A percentile compares a stretch with the other conserved stretches of the same genome.
phyloP scores from a whole-genome alignment of 1,284 basidiomycete genomes.

The Kwoniella shivajii region DNA sequence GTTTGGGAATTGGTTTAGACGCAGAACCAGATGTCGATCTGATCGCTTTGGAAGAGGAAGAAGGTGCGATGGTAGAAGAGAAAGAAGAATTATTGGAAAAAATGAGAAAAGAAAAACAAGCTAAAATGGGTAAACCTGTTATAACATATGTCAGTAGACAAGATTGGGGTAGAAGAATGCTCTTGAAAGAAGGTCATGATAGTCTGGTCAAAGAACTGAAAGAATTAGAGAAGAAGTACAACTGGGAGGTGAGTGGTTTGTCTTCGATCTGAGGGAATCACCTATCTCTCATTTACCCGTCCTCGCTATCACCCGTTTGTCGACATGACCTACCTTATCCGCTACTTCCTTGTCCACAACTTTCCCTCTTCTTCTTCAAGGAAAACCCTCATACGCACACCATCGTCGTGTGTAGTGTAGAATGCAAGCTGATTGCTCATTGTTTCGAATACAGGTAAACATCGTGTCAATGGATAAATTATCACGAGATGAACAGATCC shows the following conservation, averaged over 20 bases:
- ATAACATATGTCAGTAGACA: constrained; percentile 87
- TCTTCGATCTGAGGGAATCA: not conserved
- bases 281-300: not conserved
- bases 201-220: constrained; percentile 56
- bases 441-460: constrained; percentile 60
- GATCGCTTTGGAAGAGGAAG: constrained; percentile 36
- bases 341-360: no score
- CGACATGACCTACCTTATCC: no score
- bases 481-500: constrained; percentile 73
- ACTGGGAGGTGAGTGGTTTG: constrained; percentile 63
- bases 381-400: no score
- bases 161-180: constrained; percentile 73
- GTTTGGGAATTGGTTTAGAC: constrained; percentile 27
- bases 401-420: no score
- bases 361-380: no score
- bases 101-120: constrained; percentile 22
- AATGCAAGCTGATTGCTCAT: no score
- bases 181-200: constrained; percentile 53
- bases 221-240: constrained; percentile 67
- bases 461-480: constrained; percentile 80
- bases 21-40: constrained; percentile 26
- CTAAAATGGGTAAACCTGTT: constrained; percentile 58
- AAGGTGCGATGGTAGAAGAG: constrained; percentile 30
- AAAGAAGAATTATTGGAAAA: constrained; percentile 24
- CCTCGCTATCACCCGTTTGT: not conserved